Percentiles rank a stretch among this genome's conserved stretches.
Conservation (phyloP, 345 rosid species). For the Euclidium syriacum region DNA sequence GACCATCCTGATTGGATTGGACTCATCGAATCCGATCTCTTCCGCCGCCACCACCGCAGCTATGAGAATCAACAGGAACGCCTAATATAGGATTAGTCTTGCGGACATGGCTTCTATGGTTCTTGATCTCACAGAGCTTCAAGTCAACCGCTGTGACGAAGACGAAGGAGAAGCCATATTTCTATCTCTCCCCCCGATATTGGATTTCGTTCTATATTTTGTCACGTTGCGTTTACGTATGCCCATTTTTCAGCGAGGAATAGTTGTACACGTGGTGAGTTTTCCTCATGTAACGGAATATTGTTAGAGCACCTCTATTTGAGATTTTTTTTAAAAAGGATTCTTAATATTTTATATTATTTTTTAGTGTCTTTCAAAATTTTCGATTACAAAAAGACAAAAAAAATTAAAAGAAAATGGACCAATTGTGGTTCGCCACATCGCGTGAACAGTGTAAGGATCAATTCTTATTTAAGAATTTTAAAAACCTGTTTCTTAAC, state of each 20-base stretch:
- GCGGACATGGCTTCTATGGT: constrained; percentile 36
- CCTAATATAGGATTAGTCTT: constrained; percentile 1
- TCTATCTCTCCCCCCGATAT: neutral
- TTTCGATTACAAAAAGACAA: no score
- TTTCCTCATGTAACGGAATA: no score
- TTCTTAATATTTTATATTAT: no score
- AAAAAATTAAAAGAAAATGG: no score
- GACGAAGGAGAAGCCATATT: neutral
- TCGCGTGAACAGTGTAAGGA: no score
- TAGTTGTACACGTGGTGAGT: neutral
- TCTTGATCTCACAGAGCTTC: neutral
- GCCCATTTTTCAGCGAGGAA: neutral
- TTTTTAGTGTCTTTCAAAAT: no score
- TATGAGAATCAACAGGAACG: constrained; percentile 31
- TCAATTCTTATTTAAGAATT: no score
- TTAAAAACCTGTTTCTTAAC: no score
- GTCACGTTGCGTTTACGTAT: neutral
- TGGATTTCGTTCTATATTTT: neutral
- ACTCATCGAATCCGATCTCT: constrained; percentile 46
- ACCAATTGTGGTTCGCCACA: no score
- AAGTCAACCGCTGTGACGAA: neutral
- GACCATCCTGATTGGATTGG: constrained; percentile 58
- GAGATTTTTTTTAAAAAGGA: no score
- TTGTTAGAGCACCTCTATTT: no score
- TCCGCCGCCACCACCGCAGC: constrained; percentile 29